Base-by-base conservation (phyloP, 768 basidiomycete genomes). In the Xerocomus brunneocitrinus region DNA sequence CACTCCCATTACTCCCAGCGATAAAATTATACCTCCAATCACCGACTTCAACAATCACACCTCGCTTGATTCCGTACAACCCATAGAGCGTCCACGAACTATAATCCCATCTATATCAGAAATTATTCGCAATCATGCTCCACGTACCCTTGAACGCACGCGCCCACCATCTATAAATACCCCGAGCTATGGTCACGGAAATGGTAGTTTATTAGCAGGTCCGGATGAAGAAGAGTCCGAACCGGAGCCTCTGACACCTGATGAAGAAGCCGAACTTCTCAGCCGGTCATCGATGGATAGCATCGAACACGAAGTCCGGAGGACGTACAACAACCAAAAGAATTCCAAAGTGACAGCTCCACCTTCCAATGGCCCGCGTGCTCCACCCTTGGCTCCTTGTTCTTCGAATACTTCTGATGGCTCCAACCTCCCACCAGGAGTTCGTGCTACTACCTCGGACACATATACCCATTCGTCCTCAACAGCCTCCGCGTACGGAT, bases 221-320 rank as follows among this genome's bases (percentile, higher is more conserved):
- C 74, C 74, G 41, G 82, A 83, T 67, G 79, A 81, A 59, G 71
- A 73, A 2, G 82, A 83, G 65, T 67, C 71, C 8, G 72, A 71
- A 40, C 76, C 79, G 31, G 83, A 82, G 58, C 73, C 76, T 8
- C 61, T 77, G 42, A 67, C 76, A 38, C 71, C 73, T 36, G 77
- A 79, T 49, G 84, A 85, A 54, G 86, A 87, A 55, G 73, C 74
- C 2, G 87, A 88, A 42, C 62, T 85, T 44, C 58, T 89, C 47
- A 84, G 86, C 38, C 82, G 87, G n/a, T 92, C 91, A 22, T 92
- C 90, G 16, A 81, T 91, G 57, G 91, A 94, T 67, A 91, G 89
- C 55, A 84, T 94, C 27, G 88, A 90, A 22, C 84, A 89, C 61
- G 91, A 94, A 75, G 82, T 90, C 31, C 79, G 77, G 53, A 80